phyloP scores from a whole-genome alignment of 148 eudicot genomes.

The Fagopyrum tataricum region DNA sequence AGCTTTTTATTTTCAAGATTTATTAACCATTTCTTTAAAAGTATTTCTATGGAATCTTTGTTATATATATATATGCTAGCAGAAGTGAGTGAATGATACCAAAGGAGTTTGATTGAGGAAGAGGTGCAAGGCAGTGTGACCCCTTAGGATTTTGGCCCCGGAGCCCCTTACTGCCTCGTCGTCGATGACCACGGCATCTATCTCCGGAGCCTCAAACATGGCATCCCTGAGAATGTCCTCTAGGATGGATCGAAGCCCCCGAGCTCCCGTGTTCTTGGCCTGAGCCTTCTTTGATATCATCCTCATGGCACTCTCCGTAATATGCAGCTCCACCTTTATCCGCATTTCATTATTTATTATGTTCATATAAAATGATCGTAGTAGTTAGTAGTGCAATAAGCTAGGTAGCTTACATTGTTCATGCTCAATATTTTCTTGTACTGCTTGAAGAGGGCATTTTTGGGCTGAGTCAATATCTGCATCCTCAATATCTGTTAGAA shows the following conservation, averaged over 20 bases:
- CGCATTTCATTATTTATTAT: background rate
- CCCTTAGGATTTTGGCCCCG: constrained; percentile 42
- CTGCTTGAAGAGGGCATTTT: constrained; percentile 62
- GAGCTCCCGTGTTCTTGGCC: constrained; percentile 61
- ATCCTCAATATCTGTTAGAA: background rate
- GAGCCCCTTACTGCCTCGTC: constrained; percentile 45
- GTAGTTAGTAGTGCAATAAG: too few species aligned
- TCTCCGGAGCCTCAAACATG: constrained; percentile 57
- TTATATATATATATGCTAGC: too few species aligned
- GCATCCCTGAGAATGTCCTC: constrained; percentile 53
- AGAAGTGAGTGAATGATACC: too few species aligned
- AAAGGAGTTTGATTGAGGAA: constrained; percentile 16
- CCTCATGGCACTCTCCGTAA: constrained; percentile 45
- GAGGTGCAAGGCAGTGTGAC: constrained; percentile 34
- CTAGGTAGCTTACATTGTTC: constrained; percentile 44
- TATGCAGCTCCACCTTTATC: constrained; percentile 42
- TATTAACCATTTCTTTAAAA: too few species aligned
- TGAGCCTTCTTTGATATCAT: constrained; percentile 56
- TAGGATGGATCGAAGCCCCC: constrained; percentile 54
- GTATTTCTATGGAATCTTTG: too few species aligned
- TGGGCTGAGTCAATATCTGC: constrained; percentile 58
- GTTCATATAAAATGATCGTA: background rate
- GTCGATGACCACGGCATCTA: constrained; percentile 39
- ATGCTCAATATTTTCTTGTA: constrained; percentile 59
- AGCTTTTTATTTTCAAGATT: too few species aligned